A percentile compares a stretch with the other conserved stretches of the same genome.
Conservation (phyloP, 257 asterid genomes). For the Gentiana dahurica region DNA sequence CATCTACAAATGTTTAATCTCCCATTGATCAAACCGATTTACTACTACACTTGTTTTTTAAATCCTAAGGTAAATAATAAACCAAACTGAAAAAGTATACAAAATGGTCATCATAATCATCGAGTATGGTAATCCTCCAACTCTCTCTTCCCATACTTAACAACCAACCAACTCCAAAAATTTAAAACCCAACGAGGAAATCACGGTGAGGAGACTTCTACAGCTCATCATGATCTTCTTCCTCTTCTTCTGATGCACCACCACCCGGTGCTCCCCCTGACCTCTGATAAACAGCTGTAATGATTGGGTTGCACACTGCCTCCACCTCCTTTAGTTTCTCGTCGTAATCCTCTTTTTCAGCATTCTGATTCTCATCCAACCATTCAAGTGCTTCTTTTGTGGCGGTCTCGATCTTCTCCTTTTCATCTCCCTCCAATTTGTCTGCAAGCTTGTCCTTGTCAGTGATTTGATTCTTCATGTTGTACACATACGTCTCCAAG, state of each 20-base stretch:
- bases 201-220: not conserved
- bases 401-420: conserved; percentile 92
- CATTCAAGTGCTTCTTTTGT: conserved; percentile 89
- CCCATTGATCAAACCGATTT: no score
- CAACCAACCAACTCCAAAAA: not conserved
- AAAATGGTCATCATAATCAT: no score
- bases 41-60: no score
- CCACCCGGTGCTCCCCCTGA: conserved; percentile 81
- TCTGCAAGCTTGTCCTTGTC: conserved; percentile 93
- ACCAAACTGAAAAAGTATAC: no score
- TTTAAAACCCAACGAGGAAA: no score
- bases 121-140: no score
- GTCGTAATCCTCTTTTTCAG: conserved; percentile 82
- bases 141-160: no score
- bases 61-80: no score
- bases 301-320: conserved; percentile 83
- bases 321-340: conserved; percentile 97
- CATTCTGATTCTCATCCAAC: conserved; percentile 83
- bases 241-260: conserved; percentile 17
- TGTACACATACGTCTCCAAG: conserved; percentile 81
- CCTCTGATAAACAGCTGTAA: conserved; percentile 88
- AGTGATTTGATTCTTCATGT: conserved; percentile 90
- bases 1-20: no score
- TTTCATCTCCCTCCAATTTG: conserved; percentile 76
- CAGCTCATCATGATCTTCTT: conserved; percentile 6